Percentiles rank a stretch among this genome's conserved stretches.
phyloP scores from a whole-genome alignment of 148 eudicot species.

The Gaultheria prostrata region DNA sequence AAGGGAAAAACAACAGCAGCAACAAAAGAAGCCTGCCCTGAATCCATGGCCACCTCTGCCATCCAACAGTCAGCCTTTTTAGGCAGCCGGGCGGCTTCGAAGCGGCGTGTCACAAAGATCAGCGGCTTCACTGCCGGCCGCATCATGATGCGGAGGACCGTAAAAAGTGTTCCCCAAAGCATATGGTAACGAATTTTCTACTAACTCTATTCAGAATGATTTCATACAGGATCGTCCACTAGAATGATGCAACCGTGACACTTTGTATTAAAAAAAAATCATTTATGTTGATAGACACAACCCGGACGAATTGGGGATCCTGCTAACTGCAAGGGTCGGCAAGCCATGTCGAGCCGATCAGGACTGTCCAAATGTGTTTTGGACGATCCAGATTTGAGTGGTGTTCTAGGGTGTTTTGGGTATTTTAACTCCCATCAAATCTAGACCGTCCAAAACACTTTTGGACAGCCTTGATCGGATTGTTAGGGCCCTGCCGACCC shows the following conservation, averaged over 20 bases:
- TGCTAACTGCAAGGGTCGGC: too few species aligned
- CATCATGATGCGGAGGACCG: slow-evolving; percentile 28
- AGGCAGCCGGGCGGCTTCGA: slow-evolving; percentile 24
- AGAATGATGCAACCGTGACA: background rate
- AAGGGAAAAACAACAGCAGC: background rate
- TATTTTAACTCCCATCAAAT: too few species aligned
- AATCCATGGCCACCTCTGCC: slow-evolving; percentile 20
- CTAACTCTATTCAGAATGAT: background rate
- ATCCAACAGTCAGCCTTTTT: slow-evolving; percentile 29
- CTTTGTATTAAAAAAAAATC: background rate
- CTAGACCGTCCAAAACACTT: too few species aligned
- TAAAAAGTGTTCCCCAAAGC: slow-evolving; percentile 34
- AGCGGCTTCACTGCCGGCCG: slow-evolving; percentile 27
- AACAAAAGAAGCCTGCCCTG: background rate
- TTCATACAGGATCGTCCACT: background rate
- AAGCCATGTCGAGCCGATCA: too few species aligned
- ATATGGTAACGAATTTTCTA: slow-evolving; percentile 21
- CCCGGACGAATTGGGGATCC: too few species aligned
- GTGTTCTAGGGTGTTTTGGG: too few species aligned
- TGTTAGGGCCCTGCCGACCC: too few species aligned
- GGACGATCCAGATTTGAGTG: too few species aligned
- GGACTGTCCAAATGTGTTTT: too few species aligned
- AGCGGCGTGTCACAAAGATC: slow-evolving; percentile 24
- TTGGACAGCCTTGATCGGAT: too few species aligned
- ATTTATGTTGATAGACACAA: too few species aligned